Base-by-base conservation (phyloP, 164 flowering plant genomes). In the Berberis thunbergii region DNA sequence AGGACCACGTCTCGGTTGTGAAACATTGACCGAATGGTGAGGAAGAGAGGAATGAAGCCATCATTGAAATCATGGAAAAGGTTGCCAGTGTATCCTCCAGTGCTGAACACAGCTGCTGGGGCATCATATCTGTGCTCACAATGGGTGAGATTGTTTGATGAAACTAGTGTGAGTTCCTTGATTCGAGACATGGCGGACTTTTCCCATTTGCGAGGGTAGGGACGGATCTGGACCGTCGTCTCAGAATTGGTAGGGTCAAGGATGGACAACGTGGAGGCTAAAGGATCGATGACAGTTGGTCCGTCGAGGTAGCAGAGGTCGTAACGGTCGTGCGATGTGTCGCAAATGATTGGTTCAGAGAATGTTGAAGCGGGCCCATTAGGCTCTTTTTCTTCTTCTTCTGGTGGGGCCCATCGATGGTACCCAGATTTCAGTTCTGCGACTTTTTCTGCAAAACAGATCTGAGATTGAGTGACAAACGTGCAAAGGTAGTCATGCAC, bases 181-280 rank as follows among this genome's bases (percentile, higher is more conserved):
- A 86, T 73, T 3, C 45, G 13, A 26, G 78, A 4, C 82, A 80
- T 82, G 2, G 64, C 13, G 39, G 2, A 39, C 0, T 52, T 55
- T 52, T 86, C 87, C 75, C 74, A 64, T 72, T 86, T 86, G 8
- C 88, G 72, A 5, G 88, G 80, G 75, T 81, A 82, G 0, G 91
- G 86, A 39, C 76, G 73, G 45, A 81, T 9, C 53, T 73, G 79
- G 10, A 70, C 68, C 9, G 39, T 41, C 0, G 13, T 8, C 52
- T 59, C 45, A 13, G 54, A 49, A 41, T 26, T 7, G 67, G 11
- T 45, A 45, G 72, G 67, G 61, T 61, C 67, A n/a, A 45, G 4
- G 4, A 53, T 6, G 48, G 6, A 67, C 72, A 78, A 63, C 6
- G 81, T 76, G 44, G 76, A 65, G 41, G 45, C 52, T 0, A 60